Evolutionary conservation across 2,329 filamentous ascomycete species (phyloP).

Genomic region (Raffaelea ambrosiae): DNA sequence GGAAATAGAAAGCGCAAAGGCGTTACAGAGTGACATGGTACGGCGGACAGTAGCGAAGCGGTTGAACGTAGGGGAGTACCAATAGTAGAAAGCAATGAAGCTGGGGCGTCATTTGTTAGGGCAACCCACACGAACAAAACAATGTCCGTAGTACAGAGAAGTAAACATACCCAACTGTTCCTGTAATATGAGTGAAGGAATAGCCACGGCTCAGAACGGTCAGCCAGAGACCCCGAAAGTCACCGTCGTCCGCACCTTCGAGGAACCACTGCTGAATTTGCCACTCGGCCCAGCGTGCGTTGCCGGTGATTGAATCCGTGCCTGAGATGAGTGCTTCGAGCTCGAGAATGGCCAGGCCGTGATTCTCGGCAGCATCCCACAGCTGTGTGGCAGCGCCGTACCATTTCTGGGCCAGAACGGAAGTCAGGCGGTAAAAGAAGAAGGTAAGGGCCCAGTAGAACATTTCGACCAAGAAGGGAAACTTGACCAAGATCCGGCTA

Average conservation of each 20-base stretch:
- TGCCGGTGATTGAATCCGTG: constrained; percentile 12
- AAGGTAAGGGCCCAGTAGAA: constrained; percentile 65
- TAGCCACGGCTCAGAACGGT: constrained; percentile 40
- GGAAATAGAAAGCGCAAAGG: constrained; percentile 52
- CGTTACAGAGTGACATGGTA: constrained; percentile 48
- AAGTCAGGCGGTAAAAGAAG: constrained; percentile 44
- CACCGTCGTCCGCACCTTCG: constrained; percentile 26
- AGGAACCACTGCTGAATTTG: constrained; percentile 36
- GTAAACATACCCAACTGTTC: constrained; percentile 32
- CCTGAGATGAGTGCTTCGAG: constrained; percentile 20
- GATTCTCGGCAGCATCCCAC: constrained; percentile 35
- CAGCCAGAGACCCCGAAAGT: constrained; percentile 22
- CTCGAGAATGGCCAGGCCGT: constrained; percentile 32
- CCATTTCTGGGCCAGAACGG: constrained; percentile 19
- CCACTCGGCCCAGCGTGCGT: constrained; percentile 31
- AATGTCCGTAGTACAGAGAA: not conserved
- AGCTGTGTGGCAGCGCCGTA: constrained; percentile 24
- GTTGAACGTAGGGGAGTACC: constrained; percentile 34
- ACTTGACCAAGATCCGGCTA: constrained; percentile 52
- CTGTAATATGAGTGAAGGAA: constrained; percentile 40
- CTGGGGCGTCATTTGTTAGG: constrained; percentile 29
- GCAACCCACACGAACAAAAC: not conserved
- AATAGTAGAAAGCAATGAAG: constrained; percentile 58
- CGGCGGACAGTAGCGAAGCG: constrained; percentile 28
- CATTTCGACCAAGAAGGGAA: constrained; percentile 64